Evolutionary conservation across 139 green algal genomes (phyloP), one percentile per base, ranked within the genome.

Genomic region (Chlamydomonas incerta): DNA sequence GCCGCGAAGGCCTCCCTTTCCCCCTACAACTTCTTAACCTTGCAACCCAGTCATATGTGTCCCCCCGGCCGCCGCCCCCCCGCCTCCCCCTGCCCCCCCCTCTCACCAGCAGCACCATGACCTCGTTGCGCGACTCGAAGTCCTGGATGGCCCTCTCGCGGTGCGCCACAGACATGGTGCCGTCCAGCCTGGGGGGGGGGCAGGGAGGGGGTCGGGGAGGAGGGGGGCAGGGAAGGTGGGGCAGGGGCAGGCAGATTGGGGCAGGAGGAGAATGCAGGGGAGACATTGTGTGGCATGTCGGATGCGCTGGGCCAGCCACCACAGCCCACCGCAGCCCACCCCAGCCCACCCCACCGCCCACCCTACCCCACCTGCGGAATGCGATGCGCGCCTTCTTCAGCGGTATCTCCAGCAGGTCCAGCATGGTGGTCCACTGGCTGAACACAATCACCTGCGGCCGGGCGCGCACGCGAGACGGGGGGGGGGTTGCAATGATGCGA

Each of bases 381-480:
- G 41, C 24, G 58, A 94, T 86, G 80, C 85, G 82, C 26, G 83
- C 83, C 10, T 77, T 77, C 14, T 86, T 69, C 58, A 98, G 88
- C 15, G 90, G 90, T n/a, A 85, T 80, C 89, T 98, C 95, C 67
- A 98, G 65, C 68, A 99, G 89, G 83, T 99, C 94, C 47, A 99
- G 85, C 95, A 99, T 98, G 85, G 84, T 72, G 2, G 95, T 99
- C 95, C 96, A 99, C 91, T 99, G 96, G 71, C 86, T 95, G 91
- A 99, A 99, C 29, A 99, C 94, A 29, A 99, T 93, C 14, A 95
- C 60, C 60, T 66, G 23, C 28, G 23, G n/a, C n/a, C n/a, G n/a
- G n/a, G n/a, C n/a, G n/a, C n/a, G n/a, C n/a, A n/a, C n/a, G n/a
- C n/a, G n/a, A n/a, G n/a, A n/a, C n/a, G n/a, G n/a, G n/a, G 60